Conservation (phyloP, 495 filamentous ascomycete species). For the Penicillium simplicissimum region DNA sequence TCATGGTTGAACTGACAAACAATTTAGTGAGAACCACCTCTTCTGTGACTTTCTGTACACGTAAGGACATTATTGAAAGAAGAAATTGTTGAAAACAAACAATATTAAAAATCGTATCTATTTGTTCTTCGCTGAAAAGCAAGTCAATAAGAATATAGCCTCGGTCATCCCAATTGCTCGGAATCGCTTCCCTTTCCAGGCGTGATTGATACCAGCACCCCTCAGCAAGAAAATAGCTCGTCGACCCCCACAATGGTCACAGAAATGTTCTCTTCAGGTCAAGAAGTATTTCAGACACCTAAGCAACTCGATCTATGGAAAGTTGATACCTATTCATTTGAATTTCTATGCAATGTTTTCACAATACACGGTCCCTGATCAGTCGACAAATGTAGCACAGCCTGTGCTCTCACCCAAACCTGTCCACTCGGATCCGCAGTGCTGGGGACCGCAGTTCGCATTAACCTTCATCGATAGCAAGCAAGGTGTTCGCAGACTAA, state of each 20-base stretch:
- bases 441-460: background rate
- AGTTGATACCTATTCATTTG: no score
- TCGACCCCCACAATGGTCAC: background rate
- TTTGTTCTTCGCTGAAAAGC: no score
- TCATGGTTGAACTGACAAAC: background rate
- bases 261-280: background rate
- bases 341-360: background rate
- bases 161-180: background rate
- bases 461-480: conserved; percentile 41
- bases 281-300: background rate
- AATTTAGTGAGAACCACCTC: background rate
- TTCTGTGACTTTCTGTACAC: background rate
- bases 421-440: background rate
- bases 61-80: background rate
- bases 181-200: background rate
- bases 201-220: background rate
- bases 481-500: conserved; percentile 17
- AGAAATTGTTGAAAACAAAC: no score
- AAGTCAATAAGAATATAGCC: no score
- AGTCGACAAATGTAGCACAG: background rate
- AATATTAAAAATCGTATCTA: no score
- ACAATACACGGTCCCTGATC: background rate
- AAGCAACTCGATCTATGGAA: background rate
- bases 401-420: background rate
- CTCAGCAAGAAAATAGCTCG: background rate